Conservation (phyloP, 2,329 filamentous ascomycete species). For the Passalora sequoiae region DNA sequence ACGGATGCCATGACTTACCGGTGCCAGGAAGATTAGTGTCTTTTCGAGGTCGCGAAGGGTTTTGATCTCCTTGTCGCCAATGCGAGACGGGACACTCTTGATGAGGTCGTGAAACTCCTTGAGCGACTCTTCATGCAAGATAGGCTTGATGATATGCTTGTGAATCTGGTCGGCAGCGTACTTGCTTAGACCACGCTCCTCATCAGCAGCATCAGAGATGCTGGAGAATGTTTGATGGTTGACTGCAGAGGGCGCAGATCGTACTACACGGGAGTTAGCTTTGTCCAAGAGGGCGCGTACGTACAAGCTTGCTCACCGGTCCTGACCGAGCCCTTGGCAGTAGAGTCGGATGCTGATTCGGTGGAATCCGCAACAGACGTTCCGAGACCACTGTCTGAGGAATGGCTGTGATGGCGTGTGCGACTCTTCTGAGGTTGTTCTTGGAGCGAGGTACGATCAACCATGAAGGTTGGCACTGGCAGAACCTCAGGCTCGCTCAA, state of each 20-base stretch:
- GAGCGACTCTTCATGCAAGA: conserved; percentile 66
- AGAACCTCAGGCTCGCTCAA: conserved; percentile 47
- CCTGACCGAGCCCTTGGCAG: conserved; percentile 22
- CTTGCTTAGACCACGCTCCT: conserved; percentile 54
- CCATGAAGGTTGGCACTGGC: conserved; percentile 43
- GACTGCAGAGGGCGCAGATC: conserved; percentile 30
- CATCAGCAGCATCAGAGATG: conserved; percentile 36
- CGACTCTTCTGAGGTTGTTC: conserved; percentile 31
- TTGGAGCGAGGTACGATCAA: conserved; percentile 22
- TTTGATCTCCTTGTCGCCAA: conserved; percentile 77
- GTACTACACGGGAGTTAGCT: conserved; percentile 14
- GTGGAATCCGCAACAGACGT: conserved; percentile 59
- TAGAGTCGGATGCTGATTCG: conserved; percentile 18
- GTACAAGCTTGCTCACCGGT: conserved; percentile 22
- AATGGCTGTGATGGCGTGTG: conserved; percentile 58
- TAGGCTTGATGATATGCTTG: conserved; percentile 70
- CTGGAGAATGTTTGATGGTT: conserved; percentile 42
- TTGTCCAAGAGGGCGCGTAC: conserved; percentile 4
- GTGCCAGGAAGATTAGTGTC: conserved; percentile 82
- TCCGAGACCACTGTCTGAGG: conserved; percentile 83
- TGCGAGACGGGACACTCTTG: conserved; percentile 70
- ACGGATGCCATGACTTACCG: conserved; percentile 66
- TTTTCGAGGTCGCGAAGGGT: conserved; percentile 93
- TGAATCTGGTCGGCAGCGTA: conserved; percentile 72
- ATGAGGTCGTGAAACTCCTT: conserved; percentile 76